Percentiles rank a stretch among this genome's conserved stretches.
phyloP scores from a whole-genome alignment of 805 yeast species.

The Kazachstania africana region DNA sequence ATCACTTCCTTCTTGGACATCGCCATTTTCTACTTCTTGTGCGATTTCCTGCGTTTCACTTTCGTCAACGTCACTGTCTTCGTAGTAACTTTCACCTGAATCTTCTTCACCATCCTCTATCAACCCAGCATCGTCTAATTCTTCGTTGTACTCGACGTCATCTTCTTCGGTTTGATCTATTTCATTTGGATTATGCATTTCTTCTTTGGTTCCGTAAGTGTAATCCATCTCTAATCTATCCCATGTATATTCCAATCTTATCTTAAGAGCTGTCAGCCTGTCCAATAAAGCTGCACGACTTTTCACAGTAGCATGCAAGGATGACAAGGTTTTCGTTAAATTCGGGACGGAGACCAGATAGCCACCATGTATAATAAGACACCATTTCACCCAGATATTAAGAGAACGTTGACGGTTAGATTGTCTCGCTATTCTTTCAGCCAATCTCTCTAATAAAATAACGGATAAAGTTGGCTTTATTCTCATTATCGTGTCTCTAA shows the following conservation, averaged over 20 bases:
- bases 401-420: slow-evolving; percentile 41
- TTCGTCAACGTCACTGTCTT: slow-evolving; percentile 35
- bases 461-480: slow-evolving; percentile 46
- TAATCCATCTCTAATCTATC: slow-evolving; percentile 47
- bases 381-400: slow-evolving; percentile 78
- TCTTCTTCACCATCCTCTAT: slow-evolving; percentile 8
- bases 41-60: slow-evolving; percentile 17
- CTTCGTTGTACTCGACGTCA: slow-evolving; percentile 65
- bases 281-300: slow-evolving; percentile 60
- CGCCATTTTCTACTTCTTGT: slow-evolving; percentile 16
- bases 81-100: slow-evolving; percentile 15
- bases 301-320: slow-evolving; percentile 52
- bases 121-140: slow-evolving; percentile 35
- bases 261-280: slow-evolving; percentile 67
- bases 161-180: slow-evolving; percentile 32
- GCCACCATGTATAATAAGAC: slow-evolving; percentile 74
- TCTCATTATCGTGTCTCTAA: slow-evolving; percentile 43
- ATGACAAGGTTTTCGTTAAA: slow-evolving; percentile 44
- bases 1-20: slow-evolving; percentile 13
- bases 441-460: slow-evolving; percentile 44
- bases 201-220: too few relatives aligned
- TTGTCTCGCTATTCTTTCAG: slow-evolving; percentile 47
- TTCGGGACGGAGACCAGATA: slow-evolving; percentile 35
- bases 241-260: slow-evolving; percentile 63
- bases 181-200: slow-evolving; percentile 17